phyloP scores from a whole-genome alignment of 805 yeast genomes.

The Debaryomyces maramus region DNA sequence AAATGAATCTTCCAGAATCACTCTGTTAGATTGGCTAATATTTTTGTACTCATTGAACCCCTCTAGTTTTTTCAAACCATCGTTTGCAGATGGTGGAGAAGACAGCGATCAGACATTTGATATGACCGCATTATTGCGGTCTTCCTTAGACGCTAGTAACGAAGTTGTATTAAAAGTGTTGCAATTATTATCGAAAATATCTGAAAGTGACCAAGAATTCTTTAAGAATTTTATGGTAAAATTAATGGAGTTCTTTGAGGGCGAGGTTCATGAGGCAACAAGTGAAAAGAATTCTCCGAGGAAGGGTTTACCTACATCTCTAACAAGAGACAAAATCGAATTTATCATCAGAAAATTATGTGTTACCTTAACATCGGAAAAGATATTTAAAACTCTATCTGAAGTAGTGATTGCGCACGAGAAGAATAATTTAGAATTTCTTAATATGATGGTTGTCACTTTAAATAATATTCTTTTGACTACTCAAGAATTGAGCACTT shows the following conservation, averaged over 20 bases:
- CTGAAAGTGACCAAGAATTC: conserved; percentile 73
- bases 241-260: conserved; percentile 65
- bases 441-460: conserved; percentile 80
- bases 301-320: conserved; percentile 1
- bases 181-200: conserved; percentile 69
- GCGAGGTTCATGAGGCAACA: conserved; percentile 40
- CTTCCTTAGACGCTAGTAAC: conserved; percentile 68
- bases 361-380: conserved; percentile 74
- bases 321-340: conserved; percentile 50
- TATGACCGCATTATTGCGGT: conserved; percentile 73
- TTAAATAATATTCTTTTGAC: conserved; percentile 83
- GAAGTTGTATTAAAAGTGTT: conserved; percentile 75
- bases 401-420: conserved; percentile 58
- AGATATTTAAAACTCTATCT: conserved; percentile 79
- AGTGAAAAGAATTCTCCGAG: conserved; percentile 5
- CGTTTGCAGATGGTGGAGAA: conserved; percentile 41
- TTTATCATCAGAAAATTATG: conserved; percentile 83
- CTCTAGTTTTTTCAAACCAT: conserved; percentile 26
- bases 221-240: conserved; percentile 75
- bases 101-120: conserved; percentile 39
- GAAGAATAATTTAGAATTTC: conserved; percentile 65
- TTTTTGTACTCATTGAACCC: conserved; percentile 71
- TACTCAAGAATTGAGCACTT: conserved; percentile 71
- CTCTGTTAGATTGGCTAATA: conserved; percentile 87
- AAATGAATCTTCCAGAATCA: conserved; percentile 77